Evolutionary conservation across 2,329 filamentous ascomycete genomes (phyloP).

Genomic region (Knoxdaviesia capensis): DNA sequence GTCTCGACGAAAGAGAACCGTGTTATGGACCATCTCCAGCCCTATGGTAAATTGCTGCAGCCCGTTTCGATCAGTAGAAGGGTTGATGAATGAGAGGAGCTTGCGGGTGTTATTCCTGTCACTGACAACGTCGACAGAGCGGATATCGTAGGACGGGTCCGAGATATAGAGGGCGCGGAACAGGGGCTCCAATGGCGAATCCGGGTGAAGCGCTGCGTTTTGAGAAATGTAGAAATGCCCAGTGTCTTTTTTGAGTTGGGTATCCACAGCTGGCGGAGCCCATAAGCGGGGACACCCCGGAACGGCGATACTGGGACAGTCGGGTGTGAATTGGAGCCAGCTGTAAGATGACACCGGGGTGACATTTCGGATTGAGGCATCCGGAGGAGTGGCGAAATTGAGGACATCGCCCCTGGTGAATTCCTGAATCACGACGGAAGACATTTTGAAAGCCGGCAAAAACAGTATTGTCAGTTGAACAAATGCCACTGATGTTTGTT

Average conservation of each 20-base stretch:
- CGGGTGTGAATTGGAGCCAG: constrained; percentile 18
- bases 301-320: constrained; percentile 20
- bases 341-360: constrained; percentile 26
- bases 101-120: constrained; percentile 28
- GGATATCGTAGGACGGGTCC: constrained; percentile 18
- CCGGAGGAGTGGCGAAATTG: not conserved
- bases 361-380: constrained; percentile 15
- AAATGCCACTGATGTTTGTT: too few species aligned
- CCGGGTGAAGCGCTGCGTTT: constrained; percentile 22
- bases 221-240: constrained; percentile 21
- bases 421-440: too few species aligned
- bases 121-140: constrained; percentile 18
- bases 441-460: too few species aligned
- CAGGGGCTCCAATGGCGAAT: constrained; percentile 22
- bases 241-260: constrained; percentile 14
- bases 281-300: constrained; percentile 21
- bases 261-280: constrained; percentile 11
- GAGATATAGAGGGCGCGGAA: constrained; percentile 20
- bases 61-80: constrained; percentile 7
- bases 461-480: too few species aligned
- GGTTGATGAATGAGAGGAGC: constrained; percentile 21
- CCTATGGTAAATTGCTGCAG: constrained; percentile 19
- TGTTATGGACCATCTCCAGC: constrained; percentile 16
- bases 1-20: constrained; percentile 16
- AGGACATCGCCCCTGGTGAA: too few species aligned